Conservation (phyloP, 2,329 filamentous ascomycete genomes). For the Coniochaeta prunicola region DNA sequence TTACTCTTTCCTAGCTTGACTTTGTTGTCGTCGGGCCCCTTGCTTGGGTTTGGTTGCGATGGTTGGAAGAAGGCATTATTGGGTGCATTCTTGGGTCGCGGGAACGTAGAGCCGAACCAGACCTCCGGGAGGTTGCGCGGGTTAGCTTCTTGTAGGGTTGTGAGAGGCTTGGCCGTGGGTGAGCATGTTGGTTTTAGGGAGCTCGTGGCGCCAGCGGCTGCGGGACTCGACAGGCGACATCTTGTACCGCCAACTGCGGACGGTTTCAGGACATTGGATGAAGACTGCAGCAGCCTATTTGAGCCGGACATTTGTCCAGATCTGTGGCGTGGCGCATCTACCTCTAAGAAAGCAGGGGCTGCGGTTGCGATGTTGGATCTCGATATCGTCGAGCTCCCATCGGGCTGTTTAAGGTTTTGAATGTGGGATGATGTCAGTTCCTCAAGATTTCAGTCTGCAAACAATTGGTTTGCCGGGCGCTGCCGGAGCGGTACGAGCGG, state of each 20-base stretch:
- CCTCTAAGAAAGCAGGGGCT: neutral
- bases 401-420: neutral
- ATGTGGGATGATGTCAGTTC: constrained; percentile 3
- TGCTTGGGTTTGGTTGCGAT: constrained; percentile 15
- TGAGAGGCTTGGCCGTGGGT: constrained; percentile 7
- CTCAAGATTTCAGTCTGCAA: neutral
- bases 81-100: constrained; percentile 13
- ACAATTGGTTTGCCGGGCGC: neutral
- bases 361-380: neutral
- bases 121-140: constrained; percentile 25
- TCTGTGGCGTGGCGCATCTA: neutral
- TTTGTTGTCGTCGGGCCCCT: constrained; percentile 47
- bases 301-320: constrained; percentile 1
- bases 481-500: neutral
- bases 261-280: neutral
- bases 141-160: constrained; percentile 15
- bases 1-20: constrained; percentile 57
- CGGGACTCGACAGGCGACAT: constrained; percentile 6
- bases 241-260: neutral
- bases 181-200: constrained; percentile 7
- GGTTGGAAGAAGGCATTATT: constrained; percentile 7
- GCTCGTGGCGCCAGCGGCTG: neutral
- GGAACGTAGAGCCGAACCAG: constrained; percentile 35
- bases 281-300: constrained; percentile 2
- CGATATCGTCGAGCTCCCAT: neutral